These are phyloP conservation scores for Clausena lansium DNA, from an alignment of 345 rosid species.

Conservation along the genomic window DNA sequence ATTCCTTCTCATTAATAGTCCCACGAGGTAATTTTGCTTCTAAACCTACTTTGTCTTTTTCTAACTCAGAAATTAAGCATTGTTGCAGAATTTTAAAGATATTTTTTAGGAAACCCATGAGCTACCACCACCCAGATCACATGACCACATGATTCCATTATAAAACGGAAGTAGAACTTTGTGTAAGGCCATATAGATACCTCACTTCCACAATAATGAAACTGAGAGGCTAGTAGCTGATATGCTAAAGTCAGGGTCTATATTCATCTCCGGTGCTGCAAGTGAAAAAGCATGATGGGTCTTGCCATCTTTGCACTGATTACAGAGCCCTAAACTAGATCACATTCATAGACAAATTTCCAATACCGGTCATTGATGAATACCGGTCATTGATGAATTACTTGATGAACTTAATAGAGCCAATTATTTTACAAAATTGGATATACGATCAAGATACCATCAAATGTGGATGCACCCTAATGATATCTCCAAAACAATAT, in stretches of 20 bases:
- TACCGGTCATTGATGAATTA: too few relatives aligned
- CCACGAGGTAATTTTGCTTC: not conserved
- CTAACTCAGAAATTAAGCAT: not conserved
- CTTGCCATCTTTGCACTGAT: not conserved
- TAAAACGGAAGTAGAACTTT: not conserved
- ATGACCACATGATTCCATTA: not conserved
- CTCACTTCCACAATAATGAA: not conserved
- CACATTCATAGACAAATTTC: too few relatives aligned
- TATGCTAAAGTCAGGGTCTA: not conserved
- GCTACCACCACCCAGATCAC: not conserved
- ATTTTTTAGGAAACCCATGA: not conserved
- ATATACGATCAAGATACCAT: too few relatives aligned
- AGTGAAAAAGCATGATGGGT: not conserved
- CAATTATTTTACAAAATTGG: too few relatives aligned
- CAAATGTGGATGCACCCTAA: not conserved
- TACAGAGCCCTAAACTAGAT: not conserved
- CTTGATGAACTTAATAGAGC: too few relatives aligned
- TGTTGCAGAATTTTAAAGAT: not conserved
- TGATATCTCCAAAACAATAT: not conserved
- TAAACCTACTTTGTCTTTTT: not conserved
- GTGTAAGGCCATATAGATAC: not conserved
- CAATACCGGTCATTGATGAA: too few relatives aligned
- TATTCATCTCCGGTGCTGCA: not conserved
- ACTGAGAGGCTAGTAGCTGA: not conserved
- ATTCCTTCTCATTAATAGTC: not conserved